Evolutionary conservation across 2,329 filamentous ascomycete species (phyloP).

Genomic region (Aureobasidium zeae): DNA sequence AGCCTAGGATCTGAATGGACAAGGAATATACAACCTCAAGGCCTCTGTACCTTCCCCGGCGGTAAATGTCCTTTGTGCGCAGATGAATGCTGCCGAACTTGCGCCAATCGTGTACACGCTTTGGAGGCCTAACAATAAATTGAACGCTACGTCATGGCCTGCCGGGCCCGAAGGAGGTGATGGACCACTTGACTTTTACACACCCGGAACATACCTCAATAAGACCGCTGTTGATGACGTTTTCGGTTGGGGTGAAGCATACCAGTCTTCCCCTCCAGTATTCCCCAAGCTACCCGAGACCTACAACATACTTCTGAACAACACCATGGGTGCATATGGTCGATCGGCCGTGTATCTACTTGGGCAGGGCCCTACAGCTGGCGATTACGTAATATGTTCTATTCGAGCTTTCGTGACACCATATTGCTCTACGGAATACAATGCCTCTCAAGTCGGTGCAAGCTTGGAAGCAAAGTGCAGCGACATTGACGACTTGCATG

Average conservation of each 20-base stretch:
- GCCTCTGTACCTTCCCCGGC: conserved; percentile 63
- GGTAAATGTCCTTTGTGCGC: conserved; percentile 64
- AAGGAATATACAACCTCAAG: conserved; percentile 58
- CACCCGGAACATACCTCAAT: conserved; percentile 18
- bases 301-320: conserved; percentile 60
- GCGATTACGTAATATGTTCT: conserved; percentile 55
- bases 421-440: conserved; percentile 54
- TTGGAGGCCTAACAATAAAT: conserved; percentile 44
- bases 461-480: conserved; percentile 51
- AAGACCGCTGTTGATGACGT: conserved; percentile 50
- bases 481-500: conserved; percentile 38
- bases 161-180: too few species aligned
- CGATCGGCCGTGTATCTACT: conserved; percentile 58
- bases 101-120: conserved; percentile 53
- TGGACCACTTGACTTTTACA: conserved; percentile 1
- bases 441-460: conserved; percentile 43
- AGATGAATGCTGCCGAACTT: conserved; percentile 52
- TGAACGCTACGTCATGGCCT: conserved; percentile 23
- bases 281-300: conserved; percentile 45
- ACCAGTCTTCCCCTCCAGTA: conserved; percentile 34
- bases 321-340: conserved; percentile 32
- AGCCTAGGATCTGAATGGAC: conserved; percentile 41
- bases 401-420: conserved; percentile 55
- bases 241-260: conserved; percentile 53
- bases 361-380: conserved; percentile 39